Evolutionary conservation across 192 early-diverging fungal genomes (phyloP), one percentile per base, ranked within the genome.

Genomic region (Paraglomus brasilianum): DNA sequence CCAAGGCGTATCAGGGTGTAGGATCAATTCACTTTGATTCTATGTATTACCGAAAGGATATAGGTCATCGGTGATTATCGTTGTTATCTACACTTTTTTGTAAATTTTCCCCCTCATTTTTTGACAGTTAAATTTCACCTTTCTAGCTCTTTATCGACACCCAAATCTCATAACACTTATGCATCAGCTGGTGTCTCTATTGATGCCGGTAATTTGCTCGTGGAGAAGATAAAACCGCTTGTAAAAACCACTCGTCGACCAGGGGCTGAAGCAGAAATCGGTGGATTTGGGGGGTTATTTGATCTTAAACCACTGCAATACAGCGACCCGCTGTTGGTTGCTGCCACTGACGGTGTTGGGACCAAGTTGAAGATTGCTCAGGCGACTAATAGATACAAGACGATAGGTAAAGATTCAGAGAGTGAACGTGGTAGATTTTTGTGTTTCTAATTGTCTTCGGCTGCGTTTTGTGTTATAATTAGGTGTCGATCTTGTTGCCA

Each of bases 291-390:
- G 77, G 97, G 96, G 30, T 76, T 96, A 15, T 99, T 99, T 80
- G 97, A 99, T 75, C 79, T 99, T 44, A 91, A 92, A 74, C 93
- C 93, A 11, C 88, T 93, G 10, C 95, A 95, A 11, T 99, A 89
- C 85, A 62, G 74, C 67, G 96, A 99, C 61, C 93, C 96, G 30
- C 89, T 99, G 57, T 78, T 99, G 48, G 91, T 99, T 9, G 91
- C 94, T n/a, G 94, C 96, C 41, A 99, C 97, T 30, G 97, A 99
- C 66, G 97, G 97, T 51, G 94, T 99, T 22, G 97, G 97, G 40
- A 99, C 97, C 72, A 99, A 99, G 85, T 88, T 99, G 44, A 96
- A 91, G 82, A 87, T 99, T 74, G 96, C 97, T 2, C 94, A 97
- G 39, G 84, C 83, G 39, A 85, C 85, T 69, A 81, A 84, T 36